phyloP scores from a whole-genome alignment of 805 yeast species.

The Candida sakaeoensis region DNA sequence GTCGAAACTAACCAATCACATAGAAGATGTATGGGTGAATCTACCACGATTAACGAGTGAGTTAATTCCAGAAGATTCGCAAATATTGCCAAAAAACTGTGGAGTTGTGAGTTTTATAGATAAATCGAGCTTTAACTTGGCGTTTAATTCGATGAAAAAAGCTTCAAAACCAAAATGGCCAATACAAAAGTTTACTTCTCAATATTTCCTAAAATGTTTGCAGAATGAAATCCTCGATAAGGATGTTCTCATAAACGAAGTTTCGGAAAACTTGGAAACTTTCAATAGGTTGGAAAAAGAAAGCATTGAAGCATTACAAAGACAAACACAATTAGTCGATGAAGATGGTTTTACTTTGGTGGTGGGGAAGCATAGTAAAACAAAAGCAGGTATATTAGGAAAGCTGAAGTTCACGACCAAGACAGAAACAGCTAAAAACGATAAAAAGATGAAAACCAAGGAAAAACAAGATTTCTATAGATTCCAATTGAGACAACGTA shows the following conservation, averaged over 20 bases:
- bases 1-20: conserved; percentile 35
- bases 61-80: conserved; percentile 26
- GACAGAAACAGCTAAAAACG: conserved; percentile 32
- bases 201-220: conserved; percentile 39
- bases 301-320: conserved; percentile 51
- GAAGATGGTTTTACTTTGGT: conserved; percentile 94
- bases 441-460: conserved; percentile 58
- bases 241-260: conserved; percentile 49
- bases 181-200: conserved; percentile 25
- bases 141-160: conserved; percentile 60
- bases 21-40: conserved; percentile 48
- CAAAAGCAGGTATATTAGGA: conserved; percentile 67
- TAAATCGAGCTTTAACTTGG: conserved; percentile 59
- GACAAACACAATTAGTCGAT: conserved; percentile 65
- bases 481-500: conserved; percentile 91
- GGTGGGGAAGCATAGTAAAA: conserved; percentile 81
- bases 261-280: conserved; percentile 57
- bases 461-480: conserved; percentile 91
- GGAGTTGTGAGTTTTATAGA: conserved; percentile 75
- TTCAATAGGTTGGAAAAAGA: conserved; percentile 71
- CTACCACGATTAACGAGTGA: conserved; percentile 60
- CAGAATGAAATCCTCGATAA: conserved; percentile 42
- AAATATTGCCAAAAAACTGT: conserved; percentile 62
- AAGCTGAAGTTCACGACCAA: conserved; percentile 42
- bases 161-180: conserved; percentile 39